Conservation (phyloP, 371 early-diverging fungal genomes). For the Circinella minor region DNA sequence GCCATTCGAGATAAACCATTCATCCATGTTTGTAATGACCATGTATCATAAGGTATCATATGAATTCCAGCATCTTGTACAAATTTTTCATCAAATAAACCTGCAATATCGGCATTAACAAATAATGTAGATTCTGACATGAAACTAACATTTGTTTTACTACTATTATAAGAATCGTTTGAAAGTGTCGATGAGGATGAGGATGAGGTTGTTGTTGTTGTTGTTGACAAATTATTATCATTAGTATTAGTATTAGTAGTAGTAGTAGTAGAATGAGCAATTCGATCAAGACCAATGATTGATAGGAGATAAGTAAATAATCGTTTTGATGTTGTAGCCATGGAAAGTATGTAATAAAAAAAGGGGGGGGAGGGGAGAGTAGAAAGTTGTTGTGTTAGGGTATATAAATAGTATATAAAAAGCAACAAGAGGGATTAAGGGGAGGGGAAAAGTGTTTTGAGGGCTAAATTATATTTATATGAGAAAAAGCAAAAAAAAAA, state of each 20-base stretch:
- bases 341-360: background rate
- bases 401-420: background rate
- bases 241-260: too few relatives aligned
- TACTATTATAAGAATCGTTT: background rate
- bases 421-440: background rate
- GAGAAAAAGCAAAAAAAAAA: background rate
- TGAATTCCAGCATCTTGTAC: constrained; percentile 10
- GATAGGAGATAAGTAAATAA: constrained; percentile 22
- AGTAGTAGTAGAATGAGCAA: constrained; percentile 6
- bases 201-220: background rate
- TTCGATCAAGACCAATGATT: constrained; percentile 24
- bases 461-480: background rate
- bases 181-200: background rate
- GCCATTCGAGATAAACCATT: constrained; percentile 33
- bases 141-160: constrained; percentile 13
- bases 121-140: constrained; percentile 31
- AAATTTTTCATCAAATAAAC: constrained; percentile 16
- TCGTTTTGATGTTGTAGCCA: constrained; percentile 20
- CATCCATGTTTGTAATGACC: constrained; percentile 32
- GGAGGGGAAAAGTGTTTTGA: background rate
- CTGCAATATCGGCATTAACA: constrained; percentile 17
- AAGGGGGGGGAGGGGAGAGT: background rate
- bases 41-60: constrained; percentile 20
- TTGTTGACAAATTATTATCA: background rate
- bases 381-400: too few relatives aligned